Percentiles rank a stretch among this genome's conserved stretches.
These are phyloP conservation scores for Helicostylum pulchrum DNA, from an alignment of 192 early-diverging fungal species.

Conservation along the genomic window DNA sequence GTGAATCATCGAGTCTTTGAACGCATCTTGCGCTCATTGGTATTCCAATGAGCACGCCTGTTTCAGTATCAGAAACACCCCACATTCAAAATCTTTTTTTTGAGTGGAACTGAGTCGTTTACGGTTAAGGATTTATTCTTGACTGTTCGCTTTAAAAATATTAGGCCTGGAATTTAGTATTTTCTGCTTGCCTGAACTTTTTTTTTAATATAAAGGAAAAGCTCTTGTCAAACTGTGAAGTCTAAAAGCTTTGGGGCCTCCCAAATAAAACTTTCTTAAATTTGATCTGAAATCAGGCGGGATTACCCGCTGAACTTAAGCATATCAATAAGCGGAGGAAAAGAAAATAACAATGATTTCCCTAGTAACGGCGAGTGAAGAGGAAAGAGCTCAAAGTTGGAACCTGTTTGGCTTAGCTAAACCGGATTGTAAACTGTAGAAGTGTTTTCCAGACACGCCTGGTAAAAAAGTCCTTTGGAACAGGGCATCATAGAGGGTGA, in stretches of 20 bases:
- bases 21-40: conserved; percentile 9
- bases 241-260: too few species aligned
- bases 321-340: conserved; percentile 79
- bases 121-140: too few species aligned
- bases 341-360: conserved; percentile 80
- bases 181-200: too few species aligned
- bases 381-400: conserved; percentile 68
- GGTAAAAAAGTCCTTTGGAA: conserved; percentile 63
- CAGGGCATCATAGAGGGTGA: conserved; percentile 72
- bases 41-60: conserved; percentile 4
- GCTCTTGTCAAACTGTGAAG: too few species aligned
- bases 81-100: background rate
- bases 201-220: too few species aligned
- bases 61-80: conserved; percentile 6
- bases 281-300: conserved; percentile 59
- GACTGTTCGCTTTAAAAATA: too few species aligned
- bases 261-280: conserved; percentile 14
- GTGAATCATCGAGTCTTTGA: conserved; percentile 12
- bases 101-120: background rate
- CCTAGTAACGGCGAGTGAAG: conserved; percentile 77
- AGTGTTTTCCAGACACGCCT: conserved; percentile 37
- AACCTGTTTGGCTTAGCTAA: conserved; percentile 49
- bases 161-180: too few species aligned
- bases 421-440: conserved; percentile 64
- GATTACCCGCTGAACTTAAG: conserved; percentile 77